Conservation (phyloP, 495 filamentous ascomycete genomes). For the Lophiostoma macrostomum region DNA sequence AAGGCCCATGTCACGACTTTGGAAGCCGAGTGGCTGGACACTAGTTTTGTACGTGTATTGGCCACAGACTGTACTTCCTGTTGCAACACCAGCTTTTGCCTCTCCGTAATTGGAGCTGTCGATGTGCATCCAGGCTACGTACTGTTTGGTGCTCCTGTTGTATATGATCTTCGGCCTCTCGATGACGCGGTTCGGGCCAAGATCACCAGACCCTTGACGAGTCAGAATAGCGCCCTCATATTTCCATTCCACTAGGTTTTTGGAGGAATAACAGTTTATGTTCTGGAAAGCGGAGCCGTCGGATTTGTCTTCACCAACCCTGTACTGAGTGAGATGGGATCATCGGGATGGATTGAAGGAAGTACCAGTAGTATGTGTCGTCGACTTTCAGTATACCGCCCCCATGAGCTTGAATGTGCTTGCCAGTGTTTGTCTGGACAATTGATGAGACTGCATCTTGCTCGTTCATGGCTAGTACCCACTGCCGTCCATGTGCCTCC, state of each 20-base stretch:
- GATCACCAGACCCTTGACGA: conserved; percentile 50
- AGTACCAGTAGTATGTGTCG: conserved; percentile 45
- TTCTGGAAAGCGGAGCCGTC: conserved; percentile 56
- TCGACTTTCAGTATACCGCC: conserved; percentile 54
- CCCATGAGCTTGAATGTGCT: conserved; percentile 61
- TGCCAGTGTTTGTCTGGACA: conserved; percentile 39
- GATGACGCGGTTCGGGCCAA: conserved; percentile 59
- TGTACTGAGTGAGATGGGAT: conserved; percentile 41
- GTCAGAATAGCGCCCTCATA: conserved; percentile 56
- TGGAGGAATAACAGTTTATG: conserved; percentile 58
- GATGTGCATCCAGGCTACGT: conserved; percentile 65
- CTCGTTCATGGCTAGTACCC: background rate
- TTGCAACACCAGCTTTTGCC: conserved; percentile 63
- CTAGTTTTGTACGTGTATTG: conserved; percentile 48
- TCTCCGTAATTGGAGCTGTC: conserved; percentile 61
- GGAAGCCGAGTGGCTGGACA: conserved; percentile 50
- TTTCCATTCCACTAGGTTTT: conserved; percentile 61
- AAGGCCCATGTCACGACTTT: conserved; percentile 61
- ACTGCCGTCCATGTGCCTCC: conserved; percentile 34
- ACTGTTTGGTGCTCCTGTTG: conserved; percentile 53
- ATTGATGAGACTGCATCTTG: background rate
- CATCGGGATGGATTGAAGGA: background rate
- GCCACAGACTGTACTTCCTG: conserved; percentile 56
- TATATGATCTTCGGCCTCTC: conserved; percentile 66
- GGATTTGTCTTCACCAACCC: conserved; percentile 65